These are phyloP conservation scores for Saccharomycopsis hybrid DNA, from an alignment of 1,139 yeast genomes.

Conservation along the genomic window DNA sequence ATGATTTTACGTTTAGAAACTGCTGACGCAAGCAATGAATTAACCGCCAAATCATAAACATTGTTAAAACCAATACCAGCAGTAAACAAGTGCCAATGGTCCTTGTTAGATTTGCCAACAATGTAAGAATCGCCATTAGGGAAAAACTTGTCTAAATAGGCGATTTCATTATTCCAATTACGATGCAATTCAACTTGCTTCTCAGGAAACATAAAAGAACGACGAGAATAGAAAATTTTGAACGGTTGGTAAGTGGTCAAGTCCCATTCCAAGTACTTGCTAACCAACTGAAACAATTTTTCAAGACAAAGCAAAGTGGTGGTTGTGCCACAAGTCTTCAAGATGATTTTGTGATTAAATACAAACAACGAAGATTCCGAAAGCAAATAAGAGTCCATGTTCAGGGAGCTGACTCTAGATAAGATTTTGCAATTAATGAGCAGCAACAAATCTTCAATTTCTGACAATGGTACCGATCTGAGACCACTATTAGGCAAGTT, in stretches of 20 bases:
- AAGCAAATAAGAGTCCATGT: conserved; percentile 76
- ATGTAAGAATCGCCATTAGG: conserved; percentile 60
- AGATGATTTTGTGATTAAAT: conserved; percentile 73
- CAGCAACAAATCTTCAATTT: conserved; percentile 72
- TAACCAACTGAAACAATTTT: conserved; percentile 50
- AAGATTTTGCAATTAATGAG: conserved; percentile 83
- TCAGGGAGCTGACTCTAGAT: conserved; percentile 62
- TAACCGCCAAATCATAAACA: conserved; percentile 1
- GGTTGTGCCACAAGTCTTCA: conserved; percentile 96
- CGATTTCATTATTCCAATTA: conserved; percentile 79
- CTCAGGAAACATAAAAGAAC: conserved; percentile 89
- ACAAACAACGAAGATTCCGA: conserved; percentile 91
- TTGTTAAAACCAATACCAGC: conserved; percentile 10
- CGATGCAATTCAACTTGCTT: conserved; percentile 76
- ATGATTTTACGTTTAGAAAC: not conserved
- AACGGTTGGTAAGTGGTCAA: conserved; percentile 38
- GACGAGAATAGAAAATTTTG: conserved; percentile 82
- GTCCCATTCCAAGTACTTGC: conserved; percentile 33
- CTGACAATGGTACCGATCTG: conserved; percentile 55
- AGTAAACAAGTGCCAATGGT: conserved; percentile 87
- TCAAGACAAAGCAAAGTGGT: conserved; percentile 78
- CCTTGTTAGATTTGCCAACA: conserved; percentile 74
- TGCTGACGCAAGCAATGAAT: not conserved
- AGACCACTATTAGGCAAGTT: conserved; percentile 36
- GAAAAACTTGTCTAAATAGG: conserved; percentile 59